These are phyloP conservation scores for Monosporozyma yasuniensis DNA, from an alignment of 805 yeast genomes.

Conservation along the genomic window DNA sequence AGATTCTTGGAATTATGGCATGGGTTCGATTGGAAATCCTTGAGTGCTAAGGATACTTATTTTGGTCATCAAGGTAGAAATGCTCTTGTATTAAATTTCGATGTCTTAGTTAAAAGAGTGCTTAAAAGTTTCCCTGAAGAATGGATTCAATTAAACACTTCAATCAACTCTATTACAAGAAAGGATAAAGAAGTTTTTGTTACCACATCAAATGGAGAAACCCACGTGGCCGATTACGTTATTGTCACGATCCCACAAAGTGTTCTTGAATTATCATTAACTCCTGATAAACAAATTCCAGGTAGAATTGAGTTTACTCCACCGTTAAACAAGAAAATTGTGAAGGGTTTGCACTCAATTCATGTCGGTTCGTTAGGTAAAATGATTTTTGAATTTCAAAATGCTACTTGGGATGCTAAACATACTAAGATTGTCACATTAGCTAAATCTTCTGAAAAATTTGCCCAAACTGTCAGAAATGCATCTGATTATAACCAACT, in stretches of 20 bases:
- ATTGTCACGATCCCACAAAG: slow-evolving; percentile 77
- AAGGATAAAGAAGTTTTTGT: slow-evolving; percentile 26
- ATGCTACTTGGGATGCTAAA: slow-evolving; percentile 50
- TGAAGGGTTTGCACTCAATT: slow-evolving; percentile 38
- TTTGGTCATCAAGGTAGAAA: slow-evolving; percentile 73
- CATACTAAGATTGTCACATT: slow-evolving; percentile 42
- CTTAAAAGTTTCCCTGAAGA: slow-evolving; percentile 32
- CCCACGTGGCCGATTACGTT: slow-evolving; percentile 41
- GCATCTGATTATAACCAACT: slow-evolving; percentile 9
- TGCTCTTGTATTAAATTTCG: slow-evolving; percentile 54
- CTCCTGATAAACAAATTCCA: neutral
- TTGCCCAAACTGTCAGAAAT: slow-evolving; percentile 15
- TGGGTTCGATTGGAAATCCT: slow-evolving; percentile 57
- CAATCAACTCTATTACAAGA: slow-evolving; percentile 31
- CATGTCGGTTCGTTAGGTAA: slow-evolving; percentile 68
- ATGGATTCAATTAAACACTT: slow-evolving; percentile 34
- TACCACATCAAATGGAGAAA: slow-evolving; percentile 28
- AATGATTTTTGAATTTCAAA: slow-evolving; percentile 57
- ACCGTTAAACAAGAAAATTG: slow-evolving; percentile 39
- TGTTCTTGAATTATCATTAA: slow-evolving; percentile 38
- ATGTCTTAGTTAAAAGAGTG: slow-evolving; percentile 40
- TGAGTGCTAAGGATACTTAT: slow-evolving; percentile 62
- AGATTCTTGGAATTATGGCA: slow-evolving; percentile 70
- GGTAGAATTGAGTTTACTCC: slow-evolving; percentile 53
- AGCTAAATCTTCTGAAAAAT: slow-evolving; percentile 23